Conservation (phyloP, 768 basidiomycete genomes). For the Myochromella boudieri region DNA sequence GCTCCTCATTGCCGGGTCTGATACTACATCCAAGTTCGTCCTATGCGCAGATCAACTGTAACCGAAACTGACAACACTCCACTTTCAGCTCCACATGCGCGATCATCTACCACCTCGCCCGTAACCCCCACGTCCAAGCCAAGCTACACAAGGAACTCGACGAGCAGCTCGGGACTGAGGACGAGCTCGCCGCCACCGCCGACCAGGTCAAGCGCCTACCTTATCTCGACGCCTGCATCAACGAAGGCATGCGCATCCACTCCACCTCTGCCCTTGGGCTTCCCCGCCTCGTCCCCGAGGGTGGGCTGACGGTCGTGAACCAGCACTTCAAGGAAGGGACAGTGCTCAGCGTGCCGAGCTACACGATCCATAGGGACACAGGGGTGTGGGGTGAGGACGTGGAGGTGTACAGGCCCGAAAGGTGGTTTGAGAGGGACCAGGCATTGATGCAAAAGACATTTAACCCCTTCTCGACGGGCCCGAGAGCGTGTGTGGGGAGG, state of each 20-base stretch:
- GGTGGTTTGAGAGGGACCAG: constrained; percentile 78
- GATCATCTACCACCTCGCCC: constrained; percentile 81
- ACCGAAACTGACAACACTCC: too few relatives aligned
- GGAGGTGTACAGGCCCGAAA: constrained; percentile 74
- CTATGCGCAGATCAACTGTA: too few relatives aligned
- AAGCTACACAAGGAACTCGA: constrained; percentile 80
- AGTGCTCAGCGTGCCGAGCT: constrained; percentile 78
- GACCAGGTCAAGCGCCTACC: constrained; percentile 73
- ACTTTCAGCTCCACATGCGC: constrained; percentile 85
- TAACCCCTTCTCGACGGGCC: constrained; percentile 85
- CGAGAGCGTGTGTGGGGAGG: constrained; percentile 81
- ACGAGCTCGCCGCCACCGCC: constrained; percentile 59
- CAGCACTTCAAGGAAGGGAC: constrained; percentile 71
- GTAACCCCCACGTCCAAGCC: constrained; percentile 58
- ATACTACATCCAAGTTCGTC: constrained; percentile 89
- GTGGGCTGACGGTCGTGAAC: constrained; percentile 62
- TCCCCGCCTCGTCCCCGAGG: constrained; percentile 74
- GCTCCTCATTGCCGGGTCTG: constrained; percentile 84
- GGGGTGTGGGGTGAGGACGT: constrained; percentile 78
- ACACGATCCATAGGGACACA: constrained; percentile 76
- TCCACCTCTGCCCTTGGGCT: constrained; percentile 84
- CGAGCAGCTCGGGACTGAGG: constrained; percentile 53
- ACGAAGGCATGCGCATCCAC: constrained; percentile 83
- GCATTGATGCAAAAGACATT: constrained; percentile 67
- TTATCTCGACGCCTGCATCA: constrained; percentile 85